phyloP scores from a whole-genome alignment of 1,139 yeast genomes.

The Pichia kudriavzevii region DNA sequence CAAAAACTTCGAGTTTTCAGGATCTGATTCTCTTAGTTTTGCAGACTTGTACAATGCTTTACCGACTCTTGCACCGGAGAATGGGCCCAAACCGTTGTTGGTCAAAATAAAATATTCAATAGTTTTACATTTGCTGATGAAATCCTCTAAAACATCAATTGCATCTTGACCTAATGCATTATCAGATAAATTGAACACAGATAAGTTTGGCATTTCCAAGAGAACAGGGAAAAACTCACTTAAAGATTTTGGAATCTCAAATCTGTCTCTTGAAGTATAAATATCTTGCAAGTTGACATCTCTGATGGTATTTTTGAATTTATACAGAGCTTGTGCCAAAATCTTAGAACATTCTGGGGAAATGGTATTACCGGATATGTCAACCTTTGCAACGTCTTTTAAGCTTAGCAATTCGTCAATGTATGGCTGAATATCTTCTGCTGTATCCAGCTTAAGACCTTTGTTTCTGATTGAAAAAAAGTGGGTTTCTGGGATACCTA shows the following conservation, averaged over 20 bases:
- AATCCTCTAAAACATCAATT: slow-evolving; percentile 78
- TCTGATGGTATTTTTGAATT: slow-evolving; percentile 42
- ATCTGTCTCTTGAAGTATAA: slow-evolving; percentile 88
- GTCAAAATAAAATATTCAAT: slow-evolving; percentile 81
- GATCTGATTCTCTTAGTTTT: slow-evolving; percentile 29
- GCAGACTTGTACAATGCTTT: slow-evolving; percentile 64
- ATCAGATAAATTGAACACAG: slow-evolving; percentile 78
- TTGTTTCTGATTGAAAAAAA: slow-evolving; percentile 60
- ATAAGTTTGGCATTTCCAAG: slow-evolving; percentile 57
- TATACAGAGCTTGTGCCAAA: slow-evolving; percentile 51
- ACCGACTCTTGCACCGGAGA: slow-evolving; percentile 92
- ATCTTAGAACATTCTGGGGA: slow-evolving; percentile 83
- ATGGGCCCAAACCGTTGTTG: slow-evolving; percentile 96
- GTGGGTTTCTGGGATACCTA: slow-evolving; percentile 24
- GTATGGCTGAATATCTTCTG: slow-evolving; percentile 64
- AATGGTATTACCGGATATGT: slow-evolving; percentile 87
- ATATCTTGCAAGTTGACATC: slow-evolving; percentile 84
- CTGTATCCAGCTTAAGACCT: slow-evolving; percentile 66
- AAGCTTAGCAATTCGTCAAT: slow-evolving; percentile 43
- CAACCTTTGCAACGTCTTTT: slow-evolving; percentile 47
- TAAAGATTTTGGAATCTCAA: slow-evolving; percentile 86
- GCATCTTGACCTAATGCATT: slow-evolving; percentile 97
- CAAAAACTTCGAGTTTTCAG: slow-evolving; percentile 32
- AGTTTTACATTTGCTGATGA: slow-evolving; percentile 67
- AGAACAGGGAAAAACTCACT: slow-evolving; percentile 66